Evolutionary conservation across 2,329 filamentous ascomycete genomes (phyloP), one percentile per base, ranked within the genome.

Genomic region (Neonectria magnoliae): DNA sequence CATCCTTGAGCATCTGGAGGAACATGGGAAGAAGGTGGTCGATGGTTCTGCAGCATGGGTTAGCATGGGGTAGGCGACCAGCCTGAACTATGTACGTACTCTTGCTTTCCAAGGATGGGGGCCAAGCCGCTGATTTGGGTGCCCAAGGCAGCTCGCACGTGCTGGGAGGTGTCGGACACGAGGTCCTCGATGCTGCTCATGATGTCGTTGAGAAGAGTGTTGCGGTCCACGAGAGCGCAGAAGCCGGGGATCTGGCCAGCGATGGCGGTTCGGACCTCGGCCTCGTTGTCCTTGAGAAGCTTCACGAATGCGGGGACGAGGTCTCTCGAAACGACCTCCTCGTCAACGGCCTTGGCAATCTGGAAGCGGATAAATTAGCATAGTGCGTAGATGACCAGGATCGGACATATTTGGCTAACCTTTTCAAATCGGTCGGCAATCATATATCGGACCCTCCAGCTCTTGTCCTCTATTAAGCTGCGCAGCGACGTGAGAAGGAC

Each of bases 371-470:
- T 22, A 8, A 56, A 27, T 59, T 57, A 64, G 69, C 14, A 64
- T 47, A 29, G 58, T 18, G 22, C 10, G 18, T 18, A 48, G 4
- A 13, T 13, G 48, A 8, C 36, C 13, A 16, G 9, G 22, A 1
- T 38, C 4, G 27, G 58, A 57, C 77, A 25, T 22, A 2, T 25
- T 5, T 13, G 36, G 20, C 57, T 27, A 50, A 73, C 93, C 91
- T 98, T 98, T 81, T 99, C 96, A 77, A 98, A 99, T 78, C 94
- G 90, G 81, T 99, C 96, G 53, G 96, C 96, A 74, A 99, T 96
- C 96, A 99, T 99, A 81, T 98, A 99, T 78, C 96, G 90, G 65
- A 99, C 96, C 76, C 96, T 90, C 96, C 96, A 99, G 83, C 96
- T 98, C 88, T 98, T 99, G 80, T 99, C 96, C 76, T 98, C 96